phyloP scores from a whole-genome alignment of 805 yeast genomes.

The Naumovozyma castellii region DNA sequence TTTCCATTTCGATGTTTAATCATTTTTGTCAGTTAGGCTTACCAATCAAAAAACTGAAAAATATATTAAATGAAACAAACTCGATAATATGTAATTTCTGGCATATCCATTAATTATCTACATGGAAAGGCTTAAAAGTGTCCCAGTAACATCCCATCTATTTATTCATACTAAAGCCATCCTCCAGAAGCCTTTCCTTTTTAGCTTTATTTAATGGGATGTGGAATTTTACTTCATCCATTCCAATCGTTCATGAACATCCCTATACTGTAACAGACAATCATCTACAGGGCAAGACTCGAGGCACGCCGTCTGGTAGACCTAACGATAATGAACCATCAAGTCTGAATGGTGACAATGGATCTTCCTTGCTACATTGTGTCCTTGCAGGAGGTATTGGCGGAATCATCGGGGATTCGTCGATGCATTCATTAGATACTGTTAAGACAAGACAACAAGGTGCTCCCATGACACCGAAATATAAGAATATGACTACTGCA shows the following conservation, averaged over 20 bases:
- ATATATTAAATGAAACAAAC: too few species aligned
- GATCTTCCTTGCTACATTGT: constrained; percentile 5
- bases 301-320: neutral
- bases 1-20: too few species aligned
- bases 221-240: constrained; percentile 10
- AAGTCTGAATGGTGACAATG: neutral
- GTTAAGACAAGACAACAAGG: constrained; percentile 97
- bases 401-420: constrained; percentile 83
- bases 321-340: neutral
- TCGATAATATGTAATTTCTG: too few species aligned
- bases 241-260: constrained; percentile 7
- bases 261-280: constrained; percentile 1
- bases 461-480: constrained; percentile 55
- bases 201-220: constrained; percentile 1
- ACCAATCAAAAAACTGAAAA: too few species aligned
- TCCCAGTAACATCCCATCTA: too few species aligned
- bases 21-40: too few species aligned
- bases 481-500: constrained; percentile 67
- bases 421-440: constrained; percentile 93
- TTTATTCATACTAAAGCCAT: too few species aligned
- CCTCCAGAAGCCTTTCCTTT: too few species aligned
- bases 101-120: too few species aligned
- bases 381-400: constrained; percentile 77
- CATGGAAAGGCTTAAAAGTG: too few species aligned
- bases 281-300: neutral